These are phyloP conservation scores for Physcia stellaris DNA, from an alignment of 495 filamentous ascomycete genomes.

Conservation along the genomic window DNA sequence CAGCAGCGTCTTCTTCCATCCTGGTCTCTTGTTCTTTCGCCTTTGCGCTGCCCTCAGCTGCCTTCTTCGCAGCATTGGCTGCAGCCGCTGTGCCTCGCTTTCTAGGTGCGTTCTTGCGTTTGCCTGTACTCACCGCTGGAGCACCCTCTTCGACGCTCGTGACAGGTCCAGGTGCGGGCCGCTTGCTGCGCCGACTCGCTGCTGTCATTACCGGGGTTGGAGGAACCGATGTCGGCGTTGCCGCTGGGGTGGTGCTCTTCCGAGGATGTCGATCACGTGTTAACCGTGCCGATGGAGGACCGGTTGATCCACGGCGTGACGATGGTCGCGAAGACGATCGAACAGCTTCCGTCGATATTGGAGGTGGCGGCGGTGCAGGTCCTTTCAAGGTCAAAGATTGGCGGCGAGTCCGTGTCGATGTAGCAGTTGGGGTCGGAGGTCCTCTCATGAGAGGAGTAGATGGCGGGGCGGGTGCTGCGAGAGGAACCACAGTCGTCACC, in stretches of 20 bases:
- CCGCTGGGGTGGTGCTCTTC: conserved; percentile 37
- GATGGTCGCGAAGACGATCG: conserved; percentile 21
- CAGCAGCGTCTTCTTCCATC: conserved; percentile 45
- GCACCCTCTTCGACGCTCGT: conserved; percentile 55
- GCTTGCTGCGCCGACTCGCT: conserved; percentile 42
- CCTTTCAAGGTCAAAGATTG: conserved; percentile 16
- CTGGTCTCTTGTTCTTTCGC: conserved; percentile 30
- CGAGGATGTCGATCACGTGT: conserved; percentile 27
- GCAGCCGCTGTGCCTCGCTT: conserved; percentile 39
- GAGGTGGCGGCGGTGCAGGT: conserved; percentile 20
- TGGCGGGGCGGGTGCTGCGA: conserved; percentile 19
- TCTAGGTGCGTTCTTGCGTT: conserved; percentile 62
- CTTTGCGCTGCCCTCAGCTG: conserved; percentile 7
- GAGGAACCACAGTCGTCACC: conserved; percentile 15
- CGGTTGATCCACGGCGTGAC: conserved; percentile 30
- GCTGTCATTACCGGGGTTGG: conserved; percentile 33
- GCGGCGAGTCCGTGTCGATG: conserved; percentile 16
- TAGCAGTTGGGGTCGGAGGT: conserved; percentile 10
- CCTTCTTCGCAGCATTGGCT: conserved; percentile 6
- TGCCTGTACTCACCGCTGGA: conserved; percentile 61
- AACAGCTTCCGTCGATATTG: conserved; percentile 17
- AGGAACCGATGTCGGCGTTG: too few species aligned
- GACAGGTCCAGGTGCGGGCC: conserved; percentile 67
- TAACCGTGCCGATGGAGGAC: conserved; percentile 20
- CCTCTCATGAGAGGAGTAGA: conserved; percentile 9